A percentile compares a stretch with the other conserved stretches of the same genome.
Evolutionary conservation across 305 asterid genomes (phyloP).

Genomic region (Plantago rigida): DNA sequence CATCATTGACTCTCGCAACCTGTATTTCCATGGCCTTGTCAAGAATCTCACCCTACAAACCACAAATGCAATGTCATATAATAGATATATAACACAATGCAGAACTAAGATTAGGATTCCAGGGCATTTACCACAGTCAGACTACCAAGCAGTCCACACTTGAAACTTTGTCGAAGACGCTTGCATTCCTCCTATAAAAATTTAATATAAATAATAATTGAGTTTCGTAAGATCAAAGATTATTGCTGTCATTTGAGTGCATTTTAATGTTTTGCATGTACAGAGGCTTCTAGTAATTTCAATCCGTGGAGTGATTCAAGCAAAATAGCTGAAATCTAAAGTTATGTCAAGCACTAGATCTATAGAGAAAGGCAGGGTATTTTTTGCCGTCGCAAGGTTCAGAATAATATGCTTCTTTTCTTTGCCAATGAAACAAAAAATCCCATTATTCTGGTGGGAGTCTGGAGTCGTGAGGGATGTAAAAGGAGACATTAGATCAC

Average conservation of each 20-base stretch:
- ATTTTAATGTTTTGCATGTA: conserved; percentile 5
- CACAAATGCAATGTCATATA: conserved; percentile 23
- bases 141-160: conserved; percentile 80
- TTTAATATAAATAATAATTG: conserved; percentile 11
- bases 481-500: not conserved
- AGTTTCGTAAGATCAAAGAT: conserved; percentile 6
- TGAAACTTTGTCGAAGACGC: conserved; percentile 95
- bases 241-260: conserved; percentile 4
- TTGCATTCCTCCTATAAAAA: conserved; percentile 89
- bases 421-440: no score
- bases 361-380: no score
- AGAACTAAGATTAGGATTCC: conserved; percentile 14
- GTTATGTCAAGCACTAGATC: not conserved
- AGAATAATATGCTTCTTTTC: no score
- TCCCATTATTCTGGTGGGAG: no score
- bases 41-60: conserved; percentile 84
- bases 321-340: conserved; percentile 11
- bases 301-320: conserved; percentile 1
- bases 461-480: no score
- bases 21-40: conserved; percentile 94
- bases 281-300: conserved; percentile 9
- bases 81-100: conserved; percentile 18
- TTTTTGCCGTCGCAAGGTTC: no score
- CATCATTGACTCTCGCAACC: conserved; percentile 83
- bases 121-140: conserved; percentile 73